A percentile compares a stretch with the other conserved stretches of the same genome.
phyloP scores from a whole-genome alignment of 768 basidiomycete species.

The Nidularia pulvinata region DNA sequence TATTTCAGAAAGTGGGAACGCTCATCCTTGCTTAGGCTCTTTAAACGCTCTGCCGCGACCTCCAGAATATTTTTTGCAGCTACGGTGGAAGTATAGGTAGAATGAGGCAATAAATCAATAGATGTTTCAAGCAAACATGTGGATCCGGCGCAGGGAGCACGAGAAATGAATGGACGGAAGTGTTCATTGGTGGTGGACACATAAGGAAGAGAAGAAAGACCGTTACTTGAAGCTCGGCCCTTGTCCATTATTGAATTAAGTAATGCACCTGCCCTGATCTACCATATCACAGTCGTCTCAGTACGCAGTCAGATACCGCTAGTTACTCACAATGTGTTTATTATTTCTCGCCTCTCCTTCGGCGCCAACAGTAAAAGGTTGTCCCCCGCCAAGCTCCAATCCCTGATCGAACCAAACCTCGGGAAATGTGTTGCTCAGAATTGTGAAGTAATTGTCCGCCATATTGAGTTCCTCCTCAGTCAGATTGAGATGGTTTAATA shows the following conservation, averaged over 20 bases:
- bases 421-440: constrained; percentile 53
- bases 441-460: constrained; percentile 72
- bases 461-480: constrained; percentile 54
- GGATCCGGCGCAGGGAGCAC: constrained; percentile 40
- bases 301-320: background rate
- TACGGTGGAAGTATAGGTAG: constrained; percentile 11
- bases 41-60: constrained; percentile 33
- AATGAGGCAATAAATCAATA: constrained; percentile 39
- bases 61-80: constrained; percentile 37
- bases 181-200: constrained; percentile 13
- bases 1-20: constrained; percentile 36
- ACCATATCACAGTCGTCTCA: constrained; percentile 2
- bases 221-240: too few species aligned
- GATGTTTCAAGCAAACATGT: constrained; percentile 53
- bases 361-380: constrained; percentile 59
- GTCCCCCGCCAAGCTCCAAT: constrained; percentile 57
- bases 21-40: constrained; percentile 26
- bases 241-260: constrained; percentile 29
- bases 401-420: constrained; percentile 68
- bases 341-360: constrained; percentile 61
- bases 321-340: constrained; percentile 51
- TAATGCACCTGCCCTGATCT: constrained; percentile 46
- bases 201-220: constrained; percentile 14
- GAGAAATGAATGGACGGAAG: constrained; percentile 9
- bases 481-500: constrained; percentile 41